phyloP scores from a whole-genome alignment of 2,329 filamentous ascomycete species.

The Epichloe gansuensis region DNA sequence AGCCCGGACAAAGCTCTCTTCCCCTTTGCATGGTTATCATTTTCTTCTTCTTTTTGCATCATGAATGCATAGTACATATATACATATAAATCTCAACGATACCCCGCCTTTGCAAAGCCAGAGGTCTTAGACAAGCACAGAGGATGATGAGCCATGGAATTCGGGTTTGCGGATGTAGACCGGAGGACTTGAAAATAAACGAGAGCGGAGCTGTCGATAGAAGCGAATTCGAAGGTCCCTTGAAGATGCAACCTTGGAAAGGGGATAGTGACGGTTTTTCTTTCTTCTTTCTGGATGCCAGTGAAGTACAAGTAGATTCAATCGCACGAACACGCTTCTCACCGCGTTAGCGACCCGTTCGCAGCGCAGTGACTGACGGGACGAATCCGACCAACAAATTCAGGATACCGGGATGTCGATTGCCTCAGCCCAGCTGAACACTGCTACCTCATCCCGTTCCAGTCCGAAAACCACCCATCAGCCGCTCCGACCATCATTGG shows the following conservation, averaged over 20 bases:
- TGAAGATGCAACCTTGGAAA: not conserved
- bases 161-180: not conserved
- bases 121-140: slow-evolving; percentile 9
- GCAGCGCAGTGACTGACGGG: too few species aligned
- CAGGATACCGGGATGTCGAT: too few species aligned
- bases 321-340: too few species aligned
- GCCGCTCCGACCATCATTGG: too few species aligned
- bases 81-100: slow-evolving; percentile 30
- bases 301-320: too few species aligned
- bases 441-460: too few species aligned
- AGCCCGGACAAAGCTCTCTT: not conserved
- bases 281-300: too few species aligned
- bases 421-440: too few species aligned
- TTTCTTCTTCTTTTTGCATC: slow-evolving; percentile 6
- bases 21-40: slow-evolving; percentile 12
- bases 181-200: not conserved
- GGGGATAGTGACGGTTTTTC: too few species aligned
- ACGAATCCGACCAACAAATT: too few species aligned
- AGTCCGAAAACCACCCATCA: too few species aligned
- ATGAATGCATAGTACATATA: slow-evolving; percentile 22
- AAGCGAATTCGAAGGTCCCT: not conserved
- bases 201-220: not conserved
- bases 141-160: not conserved
- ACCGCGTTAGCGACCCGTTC: too few species aligned
- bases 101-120: slow-evolving; percentile 19